Evolutionary conservation across 768 basidiomycete genomes (phyloP).

Genomic region (Calocera viscosa): DNA sequence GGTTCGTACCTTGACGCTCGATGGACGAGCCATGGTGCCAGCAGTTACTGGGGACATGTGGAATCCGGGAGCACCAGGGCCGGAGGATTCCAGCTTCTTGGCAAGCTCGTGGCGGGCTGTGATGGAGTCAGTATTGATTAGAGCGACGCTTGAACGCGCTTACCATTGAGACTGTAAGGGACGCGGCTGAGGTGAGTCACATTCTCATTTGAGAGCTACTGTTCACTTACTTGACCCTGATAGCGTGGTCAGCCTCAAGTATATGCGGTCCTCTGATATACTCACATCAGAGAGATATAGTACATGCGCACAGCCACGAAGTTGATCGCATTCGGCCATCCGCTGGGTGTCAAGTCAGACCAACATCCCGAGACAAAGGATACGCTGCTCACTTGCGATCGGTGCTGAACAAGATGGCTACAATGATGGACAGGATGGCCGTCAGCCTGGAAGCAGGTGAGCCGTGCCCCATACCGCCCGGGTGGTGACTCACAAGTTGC

Average conservation of each 20-base stretch:
- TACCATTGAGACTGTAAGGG: not conserved
- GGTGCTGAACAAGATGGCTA: slow-evolving; percentile 5
- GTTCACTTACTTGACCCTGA: not conserved
- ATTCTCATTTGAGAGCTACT: not conserved
- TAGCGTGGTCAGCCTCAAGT: not conserved
- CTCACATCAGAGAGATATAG: not conserved
- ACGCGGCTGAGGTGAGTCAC: not conserved
- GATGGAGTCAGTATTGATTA: not conserved
- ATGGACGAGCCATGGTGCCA: not conserved
- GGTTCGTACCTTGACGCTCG: not conserved
- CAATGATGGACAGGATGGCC: not conserved
- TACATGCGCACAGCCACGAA: slow-evolving; percentile 1
- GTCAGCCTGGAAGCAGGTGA: not conserved
- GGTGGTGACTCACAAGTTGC: not conserved
- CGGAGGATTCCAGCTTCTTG: slow-evolving; percentile 4
- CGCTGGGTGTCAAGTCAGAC: not conserved
- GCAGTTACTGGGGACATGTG: not conserved
- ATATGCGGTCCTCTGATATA: not conserved
- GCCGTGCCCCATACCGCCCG: not conserved
- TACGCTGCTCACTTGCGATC: not conserved
- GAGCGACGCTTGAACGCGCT: not conserved
- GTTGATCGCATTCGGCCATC: slow-evolving; percentile 3
- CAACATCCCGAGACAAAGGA: not conserved
- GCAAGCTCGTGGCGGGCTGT: not conserved
- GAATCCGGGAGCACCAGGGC: not conserved